Base-by-base conservation (phyloP, 257 asterid species). In the Cinchona pubescens region DNA sequence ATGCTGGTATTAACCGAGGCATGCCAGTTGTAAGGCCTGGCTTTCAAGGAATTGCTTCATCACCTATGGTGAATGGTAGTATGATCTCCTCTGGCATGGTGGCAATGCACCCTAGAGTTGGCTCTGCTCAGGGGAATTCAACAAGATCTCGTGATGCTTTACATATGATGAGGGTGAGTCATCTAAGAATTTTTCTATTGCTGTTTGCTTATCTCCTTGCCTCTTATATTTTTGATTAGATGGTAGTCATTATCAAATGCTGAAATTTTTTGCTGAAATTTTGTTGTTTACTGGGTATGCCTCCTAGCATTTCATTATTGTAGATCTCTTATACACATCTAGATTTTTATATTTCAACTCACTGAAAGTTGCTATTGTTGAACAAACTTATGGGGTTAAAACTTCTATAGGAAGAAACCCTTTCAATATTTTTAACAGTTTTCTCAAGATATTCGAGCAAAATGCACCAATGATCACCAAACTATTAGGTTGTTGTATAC, bases 21-120 rank as follows among this genome's bases (percentile, higher is more conserved):
- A 83, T 82, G 87, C 86, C 96, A 59, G 78, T 89, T 77, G 86
- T 83, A 3, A 90, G 98, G 82, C 96, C 93, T 70, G 94, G 93
- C 16, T 82, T 86, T 80, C 98, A 86, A 71, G 93, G 96, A 73
- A 61, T 88, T 66, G 86, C 90, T 53, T 81, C 96, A 29, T 77
- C 99, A 38, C 61, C 97, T 70, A 77, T 82, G 86, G 78, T 85
- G 59, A 94, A 80, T 79, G 96, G 96, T 43, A 85, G 73, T 81
- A 76, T 83, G 89, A 87, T 83, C 59, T 79, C 96, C 51, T 83
- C 96, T 55, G 96, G 88, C 76, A 78, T 87, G 87, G 79, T 88
- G 72, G 84, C 96, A 58, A 69, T 85, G 85, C 90, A 88, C 76
- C 40, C 95, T 55, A 97, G 92, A 69, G 86, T 79, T 34, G 88